Evolutionary conservation across 805 yeast species (phyloP).

Genomic region (Kazachstania taianensis): DNA sequence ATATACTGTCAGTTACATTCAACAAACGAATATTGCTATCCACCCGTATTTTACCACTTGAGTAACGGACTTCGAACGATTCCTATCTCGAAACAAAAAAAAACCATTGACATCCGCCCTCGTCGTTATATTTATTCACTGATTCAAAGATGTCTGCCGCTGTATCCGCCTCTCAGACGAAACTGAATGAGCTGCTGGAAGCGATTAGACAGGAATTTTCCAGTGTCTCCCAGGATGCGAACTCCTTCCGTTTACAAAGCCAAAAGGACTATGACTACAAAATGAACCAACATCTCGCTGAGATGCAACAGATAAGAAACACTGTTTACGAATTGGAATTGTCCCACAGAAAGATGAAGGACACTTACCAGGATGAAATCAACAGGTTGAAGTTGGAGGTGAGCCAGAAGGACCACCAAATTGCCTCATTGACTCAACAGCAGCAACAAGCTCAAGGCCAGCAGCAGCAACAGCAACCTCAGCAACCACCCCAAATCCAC

Average conservation of each 20-base stretch:
- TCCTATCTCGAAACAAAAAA: no score
- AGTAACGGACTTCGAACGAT: no score
- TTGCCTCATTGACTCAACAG: conserved; percentile 35
- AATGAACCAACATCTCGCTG: conserved; percentile 83
- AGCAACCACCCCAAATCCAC: conserved; percentile 2
- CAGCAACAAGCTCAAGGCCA: conserved; percentile 27
- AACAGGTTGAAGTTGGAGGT: conserved; percentile 75
- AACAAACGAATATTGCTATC: no score
- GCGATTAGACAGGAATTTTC: conserved; percentile 90
- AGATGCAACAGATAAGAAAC: conserved; percentile 87
- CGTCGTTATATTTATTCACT: background rate
- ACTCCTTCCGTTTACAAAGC: conserved; percentile 66
- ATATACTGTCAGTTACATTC: no score
- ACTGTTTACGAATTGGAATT: conserved; percentile 88
- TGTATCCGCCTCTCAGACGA: conserved; percentile 21
- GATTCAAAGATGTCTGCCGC: conserved; percentile 13
- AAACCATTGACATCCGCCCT: no score
- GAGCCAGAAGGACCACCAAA: conserved; percentile 65
- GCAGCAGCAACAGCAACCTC: conserved; percentile 10
- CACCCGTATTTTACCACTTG: no score
- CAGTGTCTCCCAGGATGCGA: conserved; percentile 73
- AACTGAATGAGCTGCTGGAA: conserved; percentile 72
- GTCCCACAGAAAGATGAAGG: conserved; percentile 91
- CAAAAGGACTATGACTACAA: conserved; percentile 89
- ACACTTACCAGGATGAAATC: conserved; percentile 90